A percentile compares a stretch with the other conserved stretches of the same genome.
Evolutionary conservation across 305 asterid species (phyloP).

Genomic region (Nicotiana rustica): DNA sequence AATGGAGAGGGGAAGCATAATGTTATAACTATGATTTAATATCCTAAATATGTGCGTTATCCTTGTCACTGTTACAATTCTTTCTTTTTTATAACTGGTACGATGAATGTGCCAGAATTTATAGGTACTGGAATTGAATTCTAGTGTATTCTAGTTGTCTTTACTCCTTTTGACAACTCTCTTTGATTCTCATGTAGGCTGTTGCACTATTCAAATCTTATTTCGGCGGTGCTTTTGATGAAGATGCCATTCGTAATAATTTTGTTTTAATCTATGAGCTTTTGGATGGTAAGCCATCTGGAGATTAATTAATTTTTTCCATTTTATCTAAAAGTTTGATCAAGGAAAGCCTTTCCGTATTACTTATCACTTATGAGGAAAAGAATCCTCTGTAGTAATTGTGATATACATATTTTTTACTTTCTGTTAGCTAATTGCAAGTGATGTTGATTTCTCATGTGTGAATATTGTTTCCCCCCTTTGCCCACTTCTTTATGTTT

Average conservation of each 20-base stretch:
- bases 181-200: slow-evolving; percentile 66
- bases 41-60: neutral
- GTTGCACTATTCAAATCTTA: slow-evolving; percentile 91
- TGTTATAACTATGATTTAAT: neutral
- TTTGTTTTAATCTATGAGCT: slow-evolving; percentile 94
- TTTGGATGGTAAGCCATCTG: slow-evolving; percentile 78
- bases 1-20: neutral
- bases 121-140: slow-evolving; percentile 8
- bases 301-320: neutral
- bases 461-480: neutral
- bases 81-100: neutral
- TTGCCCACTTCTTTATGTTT: neutral
- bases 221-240: slow-evolving; percentile 98
- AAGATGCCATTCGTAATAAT: slow-evolving; percentile 98
- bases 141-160: neutral
- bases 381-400: neutral
- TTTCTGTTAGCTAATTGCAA: neutral
- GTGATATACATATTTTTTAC: neutral
- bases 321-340: neutral
- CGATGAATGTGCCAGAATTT: slow-evolving; percentile 12
- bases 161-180: slow-evolving; percentile 21
- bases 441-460: slow-evolving; percentile 4
- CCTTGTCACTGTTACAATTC: neutral
- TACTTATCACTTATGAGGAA: neutral
- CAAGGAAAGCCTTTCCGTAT: neutral